A percentile compares a stretch with the other conserved stretches of the same genome.
Conservation (phyloP, 257 asterid species). For the Plantago ovata region DNA sequence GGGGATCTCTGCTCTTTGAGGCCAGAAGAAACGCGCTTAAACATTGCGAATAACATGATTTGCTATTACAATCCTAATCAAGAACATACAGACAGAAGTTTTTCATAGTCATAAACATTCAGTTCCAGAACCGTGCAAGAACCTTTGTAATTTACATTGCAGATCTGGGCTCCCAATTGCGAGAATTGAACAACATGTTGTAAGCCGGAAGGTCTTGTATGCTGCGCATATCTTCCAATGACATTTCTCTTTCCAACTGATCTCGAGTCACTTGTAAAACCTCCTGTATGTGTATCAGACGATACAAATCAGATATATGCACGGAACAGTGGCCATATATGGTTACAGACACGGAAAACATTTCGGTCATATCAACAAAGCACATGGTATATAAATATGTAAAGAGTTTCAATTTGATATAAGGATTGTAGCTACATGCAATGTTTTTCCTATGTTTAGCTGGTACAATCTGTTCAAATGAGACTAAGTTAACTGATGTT, state of each 20-base stretch:
- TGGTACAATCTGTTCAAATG: too few relatives aligned
- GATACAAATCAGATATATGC: background rate
- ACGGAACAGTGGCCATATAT: background rate
- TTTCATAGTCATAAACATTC: background rate
- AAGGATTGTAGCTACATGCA: too few relatives aligned
- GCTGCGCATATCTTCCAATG: conserved; percentile 72
- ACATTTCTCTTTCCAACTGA: conserved; percentile 85
- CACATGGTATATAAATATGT: background rate
- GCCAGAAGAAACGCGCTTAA: too few relatives aligned
- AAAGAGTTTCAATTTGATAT: too few relatives aligned
- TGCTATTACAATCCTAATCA: background rate
- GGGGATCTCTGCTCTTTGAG: too few relatives aligned
- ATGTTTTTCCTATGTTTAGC: too few relatives aligned
- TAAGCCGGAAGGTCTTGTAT: conserved; percentile 86
- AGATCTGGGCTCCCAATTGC: background rate
- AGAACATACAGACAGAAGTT: background rate
- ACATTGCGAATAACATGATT: too few relatives aligned
- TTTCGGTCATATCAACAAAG: background rate
- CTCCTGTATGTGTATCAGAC: conserved; percentile 39
- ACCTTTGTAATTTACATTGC: conserved; percentile 5
- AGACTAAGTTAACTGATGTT: too few relatives aligned
- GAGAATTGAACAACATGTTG: conserved; percentile 44
- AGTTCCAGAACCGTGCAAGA: conserved; percentile 1
- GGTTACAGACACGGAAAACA: background rate
- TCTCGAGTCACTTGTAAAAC: conserved; percentile 69